Evolutionary conservation across 2,329 filamentous ascomycete species (phyloP).

Genomic region (Stemphylium vesicarium): DNA sequence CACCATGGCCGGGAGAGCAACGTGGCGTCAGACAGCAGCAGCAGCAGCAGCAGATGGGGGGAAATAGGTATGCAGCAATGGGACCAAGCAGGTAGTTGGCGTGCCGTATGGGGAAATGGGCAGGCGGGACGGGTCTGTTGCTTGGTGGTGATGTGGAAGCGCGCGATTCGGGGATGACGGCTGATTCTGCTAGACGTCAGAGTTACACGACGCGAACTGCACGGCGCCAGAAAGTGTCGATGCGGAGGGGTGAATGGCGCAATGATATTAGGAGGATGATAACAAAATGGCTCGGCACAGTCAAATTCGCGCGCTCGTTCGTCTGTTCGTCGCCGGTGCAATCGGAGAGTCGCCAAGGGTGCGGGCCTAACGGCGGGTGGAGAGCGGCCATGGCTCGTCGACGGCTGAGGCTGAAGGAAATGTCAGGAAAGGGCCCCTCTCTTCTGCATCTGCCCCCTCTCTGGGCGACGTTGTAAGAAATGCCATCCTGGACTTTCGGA

Average conservation of each 20-base stretch:
- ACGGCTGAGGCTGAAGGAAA: conserved; percentile 22
- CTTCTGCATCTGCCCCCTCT: conserved; percentile 4
- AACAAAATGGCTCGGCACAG: no score
- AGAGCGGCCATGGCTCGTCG: not conserved
- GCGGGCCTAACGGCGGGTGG: not conserved
- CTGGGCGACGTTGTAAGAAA: not conserved
- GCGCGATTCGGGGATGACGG: not conserved
- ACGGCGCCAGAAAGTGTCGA: no score
- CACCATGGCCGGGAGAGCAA: conserved; percentile 69
- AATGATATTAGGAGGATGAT: not conserved
- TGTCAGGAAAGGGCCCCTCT: conserved; percentile 15
- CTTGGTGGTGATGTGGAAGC: conserved; percentile 5
- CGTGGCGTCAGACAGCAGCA: not conserved
- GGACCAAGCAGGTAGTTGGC: conserved; percentile 1
- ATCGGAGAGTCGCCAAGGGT: not conserved
- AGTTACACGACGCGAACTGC: no score
- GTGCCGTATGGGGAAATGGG: not conserved
- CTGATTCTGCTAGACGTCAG: not conserved
- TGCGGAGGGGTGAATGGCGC: no score
- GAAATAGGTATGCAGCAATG: not conserved
- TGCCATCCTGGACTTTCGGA: conserved; percentile 15
- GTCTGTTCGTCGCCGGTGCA: not conserved
- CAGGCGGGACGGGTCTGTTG: no score
- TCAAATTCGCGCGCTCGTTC: no score
- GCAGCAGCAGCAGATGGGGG: not conserved